Percentiles rank a stretch among this genome's conserved stretches.
Evolutionary conservation across 495 filamentous ascomycete genomes (phyloP).

Genomic region (Neurospora tetraspora): DNA sequence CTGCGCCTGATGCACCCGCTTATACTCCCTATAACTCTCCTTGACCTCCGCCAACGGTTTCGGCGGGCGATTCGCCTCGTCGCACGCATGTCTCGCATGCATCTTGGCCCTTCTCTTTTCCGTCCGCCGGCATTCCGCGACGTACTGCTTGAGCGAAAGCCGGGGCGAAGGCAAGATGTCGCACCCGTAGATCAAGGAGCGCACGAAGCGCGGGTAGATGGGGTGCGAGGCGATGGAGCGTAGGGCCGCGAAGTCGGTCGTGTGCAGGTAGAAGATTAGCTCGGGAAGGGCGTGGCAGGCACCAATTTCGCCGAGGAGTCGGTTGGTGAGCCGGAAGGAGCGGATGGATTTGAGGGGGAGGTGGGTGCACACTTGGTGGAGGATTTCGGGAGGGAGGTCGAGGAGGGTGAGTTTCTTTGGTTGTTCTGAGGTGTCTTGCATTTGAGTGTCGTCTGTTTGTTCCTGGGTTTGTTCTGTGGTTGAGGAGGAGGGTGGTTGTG

Average conservation of each 20-base stretch:
- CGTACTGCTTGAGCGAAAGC: neutral
- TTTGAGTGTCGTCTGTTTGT: neutral
- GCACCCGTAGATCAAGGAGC: neutral
- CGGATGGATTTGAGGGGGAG: neutral
- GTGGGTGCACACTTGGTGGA: neutral
- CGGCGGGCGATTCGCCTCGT: neutral
- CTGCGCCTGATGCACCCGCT: neutral
- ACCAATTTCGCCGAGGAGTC: neutral
- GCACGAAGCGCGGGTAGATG: neutral
- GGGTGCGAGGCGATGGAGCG: neutral
- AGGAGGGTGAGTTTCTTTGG: neutral
- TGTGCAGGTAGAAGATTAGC: neutral
- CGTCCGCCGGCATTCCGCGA: neutral
- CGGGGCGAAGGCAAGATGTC: neutral
- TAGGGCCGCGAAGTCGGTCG: neutral
- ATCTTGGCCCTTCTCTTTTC: neutral
- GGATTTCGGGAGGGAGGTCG: neutral
- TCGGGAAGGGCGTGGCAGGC: neutral
- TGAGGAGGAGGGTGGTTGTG: neutral
- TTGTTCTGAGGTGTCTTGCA: neutral
- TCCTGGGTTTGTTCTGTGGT: neutral
- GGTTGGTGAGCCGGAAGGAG: neutral
- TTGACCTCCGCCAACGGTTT: neutral
- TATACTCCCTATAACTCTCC: neutral
- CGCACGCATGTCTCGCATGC: neutral